A percentile compares a stretch with the other conserved stretches of the same genome.
phyloP scores from a whole-genome alignment of 2,329 filamentous ascomycete genomes.

The Dichotomopilus funicola region DNA sequence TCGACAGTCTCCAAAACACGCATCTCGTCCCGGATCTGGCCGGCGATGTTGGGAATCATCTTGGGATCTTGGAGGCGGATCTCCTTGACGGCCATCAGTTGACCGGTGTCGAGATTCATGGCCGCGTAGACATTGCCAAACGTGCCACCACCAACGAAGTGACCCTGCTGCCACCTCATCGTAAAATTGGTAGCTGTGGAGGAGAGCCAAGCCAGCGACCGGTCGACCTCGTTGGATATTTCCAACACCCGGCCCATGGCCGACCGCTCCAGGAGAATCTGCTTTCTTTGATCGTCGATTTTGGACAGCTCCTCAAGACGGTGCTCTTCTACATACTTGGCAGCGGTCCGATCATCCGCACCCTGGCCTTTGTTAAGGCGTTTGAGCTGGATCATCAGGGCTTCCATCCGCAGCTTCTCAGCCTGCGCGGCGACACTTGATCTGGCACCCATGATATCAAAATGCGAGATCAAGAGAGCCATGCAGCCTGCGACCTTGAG shows the following conservation, averaged over 20 bases:
- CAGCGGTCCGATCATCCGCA: slow-evolving; percentile 79
- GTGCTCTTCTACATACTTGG: slow-evolving; percentile 65
- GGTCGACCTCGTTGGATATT: slow-evolving; percentile 90
- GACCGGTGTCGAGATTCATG: slow-evolving; percentile 93
- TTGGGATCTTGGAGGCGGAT: slow-evolving; percentile 96
- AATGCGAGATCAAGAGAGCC: slow-evolving; percentile 94
- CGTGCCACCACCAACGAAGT: slow-evolving; percentile 92
- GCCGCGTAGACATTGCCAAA: slow-evolving; percentile 97
- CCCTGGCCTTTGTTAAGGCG: slow-evolving; percentile 69
- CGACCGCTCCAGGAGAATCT: slow-evolving; percentile 77
- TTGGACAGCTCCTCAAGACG: slow-evolving; percentile 65
- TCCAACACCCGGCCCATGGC: slow-evolving; percentile 86
- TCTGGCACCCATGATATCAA: slow-evolving; percentile 96
- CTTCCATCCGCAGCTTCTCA: slow-evolving; percentile 82
- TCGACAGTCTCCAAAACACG: slow-evolving; percentile 89
- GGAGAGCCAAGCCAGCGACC: slow-evolving; percentile 87
- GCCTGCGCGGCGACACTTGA: slow-evolving; percentile 90
- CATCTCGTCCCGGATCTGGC: slow-evolving; percentile 96
- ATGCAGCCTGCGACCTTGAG: slow-evolving; percentile 94
- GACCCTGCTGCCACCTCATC: slow-evolving; percentile 97
- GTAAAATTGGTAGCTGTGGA: slow-evolving; percentile 93
- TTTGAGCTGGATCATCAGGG: slow-evolving; percentile 66
- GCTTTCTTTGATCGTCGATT: slow-evolving; percentile 71
- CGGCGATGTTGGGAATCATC: slow-evolving; percentile 86
- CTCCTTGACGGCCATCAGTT: slow-evolving; percentile 97